A percentile compares a stretch with the other conserved stretches of the same genome.
phyloP scores from a whole-genome alignment of 106 monocot species.

The Xerophyta viscosa region DNA sequence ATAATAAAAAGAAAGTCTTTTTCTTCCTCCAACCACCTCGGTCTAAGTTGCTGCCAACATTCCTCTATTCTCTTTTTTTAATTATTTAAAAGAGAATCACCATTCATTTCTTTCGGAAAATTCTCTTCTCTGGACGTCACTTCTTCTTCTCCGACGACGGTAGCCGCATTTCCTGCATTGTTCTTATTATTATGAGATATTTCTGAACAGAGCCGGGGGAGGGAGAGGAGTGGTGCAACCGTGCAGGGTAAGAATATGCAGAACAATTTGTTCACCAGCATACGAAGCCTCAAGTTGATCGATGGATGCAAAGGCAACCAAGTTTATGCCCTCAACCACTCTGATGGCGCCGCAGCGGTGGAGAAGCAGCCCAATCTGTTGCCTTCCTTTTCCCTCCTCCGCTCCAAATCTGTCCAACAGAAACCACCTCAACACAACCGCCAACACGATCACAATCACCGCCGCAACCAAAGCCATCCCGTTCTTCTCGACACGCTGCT shows the following conservation, averaged over 20 bases:
- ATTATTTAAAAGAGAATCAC: no score
- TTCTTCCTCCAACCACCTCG: background rate
- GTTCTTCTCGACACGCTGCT: slow-evolving; percentile 34
- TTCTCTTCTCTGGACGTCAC: no score
- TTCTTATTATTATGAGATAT: background rate
- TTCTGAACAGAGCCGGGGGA: background rate
- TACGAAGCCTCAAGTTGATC: slow-evolving; percentile 76
- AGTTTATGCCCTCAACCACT: slow-evolving; percentile 39
- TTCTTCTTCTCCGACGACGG: no score
- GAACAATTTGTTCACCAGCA: slow-evolving; percentile 81
- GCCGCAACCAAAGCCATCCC: slow-evolving; percentile 14
- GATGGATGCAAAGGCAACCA: slow-evolving; percentile 72
- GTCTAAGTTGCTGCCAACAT: background rate
- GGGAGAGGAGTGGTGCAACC: background rate
- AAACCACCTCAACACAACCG: background rate
- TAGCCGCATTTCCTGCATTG: no score
- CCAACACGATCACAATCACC: slow-evolving; percentile 3
- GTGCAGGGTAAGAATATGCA: slow-evolving; percentile 36
- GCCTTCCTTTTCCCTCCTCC: slow-evolving; percentile 33
- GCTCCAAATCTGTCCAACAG: slow-evolving; percentile 33
- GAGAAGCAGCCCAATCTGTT: slow-evolving; percentile 16
- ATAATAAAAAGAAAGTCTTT: background rate
- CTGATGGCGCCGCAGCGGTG: slow-evolving; percentile 1
- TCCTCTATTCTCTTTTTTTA: background rate
- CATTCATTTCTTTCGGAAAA: background rate